These are phyloP conservation scores for Auricularia sp. DNA, from an alignment of 768 basidiomycete genomes.

Conservation along the genomic window DNA sequence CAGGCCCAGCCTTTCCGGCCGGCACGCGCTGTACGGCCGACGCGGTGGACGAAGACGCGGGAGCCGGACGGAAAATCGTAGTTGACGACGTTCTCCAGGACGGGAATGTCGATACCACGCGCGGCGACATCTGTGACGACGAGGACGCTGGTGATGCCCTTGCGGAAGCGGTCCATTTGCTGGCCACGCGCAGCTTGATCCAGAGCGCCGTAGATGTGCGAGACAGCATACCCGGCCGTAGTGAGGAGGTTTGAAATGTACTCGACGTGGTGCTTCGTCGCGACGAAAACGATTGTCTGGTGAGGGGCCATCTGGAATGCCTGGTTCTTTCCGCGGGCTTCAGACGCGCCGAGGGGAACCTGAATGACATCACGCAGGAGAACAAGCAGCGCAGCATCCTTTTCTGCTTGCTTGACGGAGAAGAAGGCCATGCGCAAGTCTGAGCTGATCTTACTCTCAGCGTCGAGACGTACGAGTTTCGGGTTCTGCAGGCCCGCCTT, in stretches of 20 bases:
- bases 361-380: slow-evolving; percentile 82
- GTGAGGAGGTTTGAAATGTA: slow-evolving; percentile 73
- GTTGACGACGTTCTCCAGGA: slow-evolving; percentile 93
- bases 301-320: slow-evolving; percentile 56
- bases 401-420: slow-evolving; percentile 83
- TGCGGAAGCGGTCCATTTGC: slow-evolving; percentile 87
- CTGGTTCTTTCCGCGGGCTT: slow-evolving; percentile 27
- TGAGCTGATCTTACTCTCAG: slow-evolving; percentile 89
- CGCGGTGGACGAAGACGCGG: slow-evolving; percentile 90
- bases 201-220: slow-evolving; percentile 91
- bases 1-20: slow-evolving; percentile 94
- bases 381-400: slow-evolving; percentile 80
- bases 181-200: slow-evolving; percentile 83
- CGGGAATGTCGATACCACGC: slow-evolving; percentile 94
- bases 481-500: slow-evolving; percentile 92
- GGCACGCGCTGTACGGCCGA: slow-evolving; percentile 92
- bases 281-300: slow-evolving; percentile 90
- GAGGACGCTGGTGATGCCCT: slow-evolving; percentile 67
- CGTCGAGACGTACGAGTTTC: slow-evolving; percentile 90
- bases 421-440: slow-evolving; percentile 95
- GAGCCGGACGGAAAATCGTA: slow-evolving; percentile 96
- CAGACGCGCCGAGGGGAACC: slow-evolving; percentile 49
- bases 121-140: slow-evolving; percentile 98
- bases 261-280: slow-evolving; percentile 98
- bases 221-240: slow-evolving; percentile 77